Percentiles rank a stretch among this genome's conserved stretches.
These are phyloP conservation scores for Phytophthora pisi DNA, from an alignment of 352 stramenopile species.

Conservation along the genomic window DNA sequence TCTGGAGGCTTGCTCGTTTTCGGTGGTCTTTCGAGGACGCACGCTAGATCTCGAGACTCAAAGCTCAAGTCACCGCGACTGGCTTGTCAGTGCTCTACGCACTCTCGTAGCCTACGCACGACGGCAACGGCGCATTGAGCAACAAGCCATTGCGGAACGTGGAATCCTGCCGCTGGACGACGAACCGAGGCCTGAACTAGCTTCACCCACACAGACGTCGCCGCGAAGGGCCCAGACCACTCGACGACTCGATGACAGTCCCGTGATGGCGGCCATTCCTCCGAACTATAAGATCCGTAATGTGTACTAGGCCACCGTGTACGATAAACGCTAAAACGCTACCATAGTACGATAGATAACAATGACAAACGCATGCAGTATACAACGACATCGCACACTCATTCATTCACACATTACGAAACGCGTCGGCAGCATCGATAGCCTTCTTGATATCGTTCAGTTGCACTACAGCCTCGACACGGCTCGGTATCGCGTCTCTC, in stretches of 20 bases:
- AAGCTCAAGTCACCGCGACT: slow-evolving; percentile 79
- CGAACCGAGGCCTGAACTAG: slow-evolving; percentile 13
- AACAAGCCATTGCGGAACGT: slow-evolving; percentile 77
- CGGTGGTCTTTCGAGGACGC: slow-evolving; percentile 73
- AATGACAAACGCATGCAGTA: slow-evolving; percentile 5
- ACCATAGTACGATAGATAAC: slow-evolving; percentile 19
- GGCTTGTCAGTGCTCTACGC: slow-evolving; percentile 76
- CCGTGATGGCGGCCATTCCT: slow-evolving; percentile 22
- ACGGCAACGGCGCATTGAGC: slow-evolving; percentile 73
- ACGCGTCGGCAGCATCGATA: slow-evolving; percentile 31
- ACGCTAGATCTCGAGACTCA: slow-evolving; percentile 85
- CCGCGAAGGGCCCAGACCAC: slow-evolving; percentile 11
- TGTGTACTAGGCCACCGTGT: slow-evolving; percentile 38
- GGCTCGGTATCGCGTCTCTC: slow-evolving; percentile 48
- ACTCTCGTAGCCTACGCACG: slow-evolving; percentile 78
- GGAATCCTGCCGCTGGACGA: slow-evolving; percentile 51
- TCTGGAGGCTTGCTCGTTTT: slow-evolving; percentile 70
- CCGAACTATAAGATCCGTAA: slow-evolving; percentile 40
- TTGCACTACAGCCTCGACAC: slow-evolving; percentile 69
- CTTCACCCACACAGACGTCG: slow-evolving; percentile 8
- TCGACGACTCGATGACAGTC: slow-evolving; percentile 12
- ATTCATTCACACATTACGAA: slow-evolving; percentile 38
- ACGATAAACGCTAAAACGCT: slow-evolving; percentile 25
- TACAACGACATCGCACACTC: slow-evolving; percentile 12
- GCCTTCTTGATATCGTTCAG: slow-evolving; percentile 75